Evolutionary conservation across 768 basidiomycete species (phyloP).

Genomic region (Chalciporus piperatus): DNA sequence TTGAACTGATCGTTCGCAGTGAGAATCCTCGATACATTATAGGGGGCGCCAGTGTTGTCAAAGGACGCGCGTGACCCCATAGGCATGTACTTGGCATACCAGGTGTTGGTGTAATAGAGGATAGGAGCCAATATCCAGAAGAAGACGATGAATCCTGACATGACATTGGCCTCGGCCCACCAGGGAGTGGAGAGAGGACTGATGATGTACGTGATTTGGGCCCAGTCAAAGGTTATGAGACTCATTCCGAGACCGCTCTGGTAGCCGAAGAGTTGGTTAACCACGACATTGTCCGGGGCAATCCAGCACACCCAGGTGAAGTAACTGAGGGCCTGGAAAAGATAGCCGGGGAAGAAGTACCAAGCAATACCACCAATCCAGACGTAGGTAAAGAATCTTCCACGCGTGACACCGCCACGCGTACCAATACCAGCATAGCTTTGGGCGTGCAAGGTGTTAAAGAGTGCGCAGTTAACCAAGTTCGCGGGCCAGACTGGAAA

Average conservation of each 20-base stretch:
- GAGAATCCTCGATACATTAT: constrained; percentile 40
- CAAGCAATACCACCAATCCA: constrained; percentile 39
- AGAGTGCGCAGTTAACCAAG: constrained; percentile 68
- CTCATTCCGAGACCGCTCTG: constrained; percentile 60
- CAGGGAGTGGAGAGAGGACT: constrained; percentile 35
- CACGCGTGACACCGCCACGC: constrained; percentile 48
- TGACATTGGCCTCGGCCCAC: constrained; percentile 41
- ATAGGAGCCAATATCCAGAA: constrained; percentile 32
- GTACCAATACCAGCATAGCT: constrained; percentile 41
- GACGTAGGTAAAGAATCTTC: constrained; percentile 48
- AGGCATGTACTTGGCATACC: constrained; percentile 38
- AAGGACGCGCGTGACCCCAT: constrained; percentile 41
- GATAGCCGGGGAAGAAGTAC: constrained; percentile 72
- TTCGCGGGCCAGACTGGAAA: constrained; percentile 71
- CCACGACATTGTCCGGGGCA: constrained; percentile 59
- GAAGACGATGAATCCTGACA: constrained; percentile 35
- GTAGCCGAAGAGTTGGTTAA: constrained; percentile 79
- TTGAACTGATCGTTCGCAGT: constrained; percentile 32
- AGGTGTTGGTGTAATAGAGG: constrained; percentile 36
- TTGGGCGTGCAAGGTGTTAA: constrained; percentile 73
- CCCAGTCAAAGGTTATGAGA: constrained; percentile 79
- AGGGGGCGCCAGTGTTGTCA: constrained; percentile 40
- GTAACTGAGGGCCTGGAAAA: constrained; percentile 64
- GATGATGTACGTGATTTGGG: constrained; percentile 62
- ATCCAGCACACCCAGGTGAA: constrained; percentile 69